phyloP scores from a whole-genome alignment of 371 early-diverging fungal genomes.

The Furculomyces boomerangus region DNA sequence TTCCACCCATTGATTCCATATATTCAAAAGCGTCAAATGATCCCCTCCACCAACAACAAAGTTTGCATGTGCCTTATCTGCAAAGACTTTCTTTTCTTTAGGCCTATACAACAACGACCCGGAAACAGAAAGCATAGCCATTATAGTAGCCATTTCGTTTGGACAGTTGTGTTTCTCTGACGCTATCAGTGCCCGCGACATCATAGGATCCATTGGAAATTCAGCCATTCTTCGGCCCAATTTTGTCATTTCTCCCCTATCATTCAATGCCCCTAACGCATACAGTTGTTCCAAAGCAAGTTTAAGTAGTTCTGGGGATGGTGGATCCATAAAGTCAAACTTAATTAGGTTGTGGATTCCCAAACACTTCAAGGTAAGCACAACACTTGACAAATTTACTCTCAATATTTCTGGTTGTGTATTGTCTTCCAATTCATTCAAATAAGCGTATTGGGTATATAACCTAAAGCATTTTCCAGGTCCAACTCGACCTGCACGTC shows the following conservation, averaged over 20 bases:
- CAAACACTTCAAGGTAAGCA: conserved; percentile 76
- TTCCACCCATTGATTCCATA: conserved; percentile 93
- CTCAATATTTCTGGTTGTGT: conserved; percentile 93
- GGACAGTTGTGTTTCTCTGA: conserved; percentile 84
- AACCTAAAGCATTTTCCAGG: conserved; percentile 97
- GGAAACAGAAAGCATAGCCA: conserved; percentile 81
- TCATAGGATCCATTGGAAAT: conserved; percentile 93
- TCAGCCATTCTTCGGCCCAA: conserved; percentile 96
- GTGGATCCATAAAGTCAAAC: conserved; percentile 98
- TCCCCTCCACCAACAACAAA: conserved; percentile 53
- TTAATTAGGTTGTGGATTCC: conserved; percentile 89
- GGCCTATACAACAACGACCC: conserved; percentile 84
- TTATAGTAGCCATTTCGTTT: conserved; percentile 46
- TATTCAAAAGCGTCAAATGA: conserved; percentile 73
- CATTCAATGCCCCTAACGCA: conserved; percentile 88
- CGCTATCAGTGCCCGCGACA: conserved; percentile 81
- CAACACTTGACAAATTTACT: conserved; percentile 79
- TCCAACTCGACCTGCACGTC: conserved; percentile 94
- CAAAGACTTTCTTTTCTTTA: conserved; percentile 81
- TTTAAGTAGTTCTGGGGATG: conserved; percentile 82
- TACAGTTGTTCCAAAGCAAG: conserved; percentile 87
- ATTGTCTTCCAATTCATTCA: conserved; percentile 84
- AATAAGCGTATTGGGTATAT: conserved; percentile 89
- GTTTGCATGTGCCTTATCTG: conserved; percentile 81
- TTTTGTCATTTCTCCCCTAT: conserved; percentile 83